Evolutionary conservation across 1,139 yeast species (phyloP), one percentile per base, ranked within the genome.

Genomic region (Pichia cactophila): DNA sequence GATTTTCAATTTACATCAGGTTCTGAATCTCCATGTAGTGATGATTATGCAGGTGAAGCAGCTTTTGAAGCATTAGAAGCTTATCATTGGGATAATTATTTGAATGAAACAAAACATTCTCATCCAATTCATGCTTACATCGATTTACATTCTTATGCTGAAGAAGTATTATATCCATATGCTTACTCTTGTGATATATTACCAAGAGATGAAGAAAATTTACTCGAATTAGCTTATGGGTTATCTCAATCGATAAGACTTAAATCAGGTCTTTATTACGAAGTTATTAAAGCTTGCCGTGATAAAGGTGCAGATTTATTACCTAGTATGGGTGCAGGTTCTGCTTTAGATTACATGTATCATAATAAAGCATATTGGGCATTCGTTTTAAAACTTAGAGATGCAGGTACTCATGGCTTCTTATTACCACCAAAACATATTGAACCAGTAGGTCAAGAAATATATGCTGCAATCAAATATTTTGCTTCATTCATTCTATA

Each of bases 101-200:
- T 88, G 58, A 81, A 81, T 61, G 67, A 70, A 43, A 82, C 81
- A 46, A 81, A 77, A 59, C 69, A 71, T 44, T 70, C 76, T 50
- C 86, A 83, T 63, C 74, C 76, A 43, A 77, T 86, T 41, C 77
- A 78, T 62, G 95, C 95, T 0, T 88, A 80, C 63, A 69, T 88
- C 47, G 96, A 88, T 63, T 73, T 86, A 58, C 96, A 86, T 62
- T 85, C 95, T 1, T 88, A 88, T 62, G 77, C 95, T 0, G 94
- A 88, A 64, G 90, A 86, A 59, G 76, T 88, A 33, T 70, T 87
- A 36, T 86, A 83, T 62, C 96, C 96, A 1, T 86, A 84, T 61
- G 92, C 95, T 0, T 86, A 76, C 61, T 80, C 90, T 3, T 86
- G 95, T 65, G 75, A 74, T 38, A 80, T 80, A 44, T 69, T 72